Base-by-base conservation (phyloP, 441 rosid species). In the Erodium trifolium region DNA sequence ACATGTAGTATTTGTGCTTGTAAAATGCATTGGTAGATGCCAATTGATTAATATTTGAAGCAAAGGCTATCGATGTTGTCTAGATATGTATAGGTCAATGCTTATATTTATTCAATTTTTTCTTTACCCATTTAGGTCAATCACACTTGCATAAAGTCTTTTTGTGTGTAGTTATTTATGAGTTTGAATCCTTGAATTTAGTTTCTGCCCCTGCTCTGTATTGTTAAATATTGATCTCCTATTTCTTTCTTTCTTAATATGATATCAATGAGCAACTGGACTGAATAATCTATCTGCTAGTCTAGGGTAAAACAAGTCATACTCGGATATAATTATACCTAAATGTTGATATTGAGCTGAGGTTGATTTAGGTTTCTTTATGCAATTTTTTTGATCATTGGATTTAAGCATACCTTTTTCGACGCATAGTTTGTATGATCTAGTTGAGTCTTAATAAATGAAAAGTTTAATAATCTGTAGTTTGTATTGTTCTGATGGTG, bases 401-500 rank as follows among this genome's bases (percentile, higher is more conserved):
- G n/a, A 2, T 53, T 14, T 53, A 4, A 53, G 60, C 19, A 53
- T 53, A 3, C 14, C 60, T 53, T 2, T 53, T 7, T 53, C 14
- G 18, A 53, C 60, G 14, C 14, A 53, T 53, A 53, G 3, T 5
- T 53, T 53, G 60, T 7, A 4, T 16, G 18, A n/a, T 4, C 0
- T 53, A 53, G 18, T 14, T 53, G 19, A 53, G 4, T 53, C 60
- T 53, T 14, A 14, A 16, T 53, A 14, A n/a, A 53, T n/a, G 18
- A n/a, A 23, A 23, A 23, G 60, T 53, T n/a, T n/a, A 14, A 5
- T 16, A 0, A n/a, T 43, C 60, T n/a, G 6, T 53, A 53, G 7
- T 53, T 14, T n/a, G 60, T 53, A n/a, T 53, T 19, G 14, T n/a
- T 16, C 65, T 67, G 66, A 73, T 63, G 70, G 39, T 60, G 8